Evolutionary conservation across 1,284 basidiomycete species (phyloP).

Genomic region (Tilletiopsis washingtonensis): DNA sequence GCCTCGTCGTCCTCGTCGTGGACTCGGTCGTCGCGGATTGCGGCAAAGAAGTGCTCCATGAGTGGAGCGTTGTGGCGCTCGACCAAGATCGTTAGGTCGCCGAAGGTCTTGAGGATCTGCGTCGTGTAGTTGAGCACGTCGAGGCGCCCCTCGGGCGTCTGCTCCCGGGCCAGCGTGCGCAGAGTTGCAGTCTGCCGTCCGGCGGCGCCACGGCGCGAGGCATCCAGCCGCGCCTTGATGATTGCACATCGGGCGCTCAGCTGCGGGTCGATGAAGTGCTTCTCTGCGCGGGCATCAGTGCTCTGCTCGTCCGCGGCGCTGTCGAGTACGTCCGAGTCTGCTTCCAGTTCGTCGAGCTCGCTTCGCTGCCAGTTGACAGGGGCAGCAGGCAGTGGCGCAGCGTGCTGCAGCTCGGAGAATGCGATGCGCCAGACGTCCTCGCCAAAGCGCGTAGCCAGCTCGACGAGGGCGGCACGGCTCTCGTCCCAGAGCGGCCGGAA

Average conservation of each 20-base stretch:
- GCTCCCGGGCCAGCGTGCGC: conserved; percentile 2
- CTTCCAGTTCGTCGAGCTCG: conserved; percentile 2
- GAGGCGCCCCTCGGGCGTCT: conserved; percentile 25
- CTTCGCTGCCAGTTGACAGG: neutral
- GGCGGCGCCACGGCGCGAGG: neutral
- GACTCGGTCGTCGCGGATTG: conserved; percentile 16
- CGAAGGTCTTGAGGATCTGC: conserved; percentile 33
- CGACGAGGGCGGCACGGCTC: conserved; percentile 28
- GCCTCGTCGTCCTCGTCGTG: conserved; percentile 8
- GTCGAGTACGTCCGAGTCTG: no score
- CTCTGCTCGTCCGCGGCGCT: neutral
- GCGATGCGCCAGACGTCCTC: conserved; percentile 17
- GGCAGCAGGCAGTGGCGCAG: no score
- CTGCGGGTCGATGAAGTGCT: conserved; percentile 33
- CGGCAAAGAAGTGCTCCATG: conserved; percentile 25
- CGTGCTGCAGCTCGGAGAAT: conserved; percentile 17
- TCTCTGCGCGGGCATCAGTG: no score
- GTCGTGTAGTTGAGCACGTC: conserved; percentile 35
- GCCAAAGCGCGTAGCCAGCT: conserved; percentile 16
- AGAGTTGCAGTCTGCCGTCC: neutral
- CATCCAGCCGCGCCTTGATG: conserved; percentile 8
- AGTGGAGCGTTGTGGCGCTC: conserved; percentile 33
- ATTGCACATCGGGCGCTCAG: conserved; percentile 12
- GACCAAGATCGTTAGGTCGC: conserved; percentile 17
- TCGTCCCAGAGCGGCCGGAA: conserved; percentile 42